phyloP scores from a whole-genome alignment of 83 land plant species.

The Picea abies region DNA sequence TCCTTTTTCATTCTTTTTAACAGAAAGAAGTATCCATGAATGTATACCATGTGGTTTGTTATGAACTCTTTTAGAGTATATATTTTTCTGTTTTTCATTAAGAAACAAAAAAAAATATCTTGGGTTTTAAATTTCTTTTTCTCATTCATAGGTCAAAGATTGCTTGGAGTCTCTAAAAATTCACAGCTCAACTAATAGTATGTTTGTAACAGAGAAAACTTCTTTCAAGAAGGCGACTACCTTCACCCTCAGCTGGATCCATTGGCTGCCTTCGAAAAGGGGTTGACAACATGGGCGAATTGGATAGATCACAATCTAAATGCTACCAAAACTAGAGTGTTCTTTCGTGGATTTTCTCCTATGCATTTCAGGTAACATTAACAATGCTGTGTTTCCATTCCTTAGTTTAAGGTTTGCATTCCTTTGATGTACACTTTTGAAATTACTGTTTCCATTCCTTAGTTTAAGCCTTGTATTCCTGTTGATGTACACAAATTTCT shows the following conservation, averaged over 20 bases:
- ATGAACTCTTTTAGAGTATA: too few species aligned
- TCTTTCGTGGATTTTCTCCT: conserved; percentile 38
- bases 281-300: conserved; percentile 28
- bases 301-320: conserved; percentile 33
- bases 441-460: neutral
- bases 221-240: conserved; percentile 11
- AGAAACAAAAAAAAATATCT: neutral
- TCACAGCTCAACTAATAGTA: too few species aligned
- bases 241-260: conserved; percentile 21
- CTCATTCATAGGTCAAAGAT: neutral
- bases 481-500: neutral
- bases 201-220: conserved; percentile 26
- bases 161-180: too few species aligned
- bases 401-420: neutral
- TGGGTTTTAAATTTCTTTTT: neutral
- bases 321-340: conserved; percentile 18
- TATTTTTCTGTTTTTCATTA: neutral
- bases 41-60: too few species aligned
- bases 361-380: conserved; percentile 31
- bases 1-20: too few species aligned
- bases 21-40: too few species aligned
- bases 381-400: neutral
- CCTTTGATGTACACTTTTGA: too few species aligned
- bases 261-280: conserved; percentile 12
- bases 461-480: too few species aligned